Percentiles rank a stretch among this genome's conserved stretches.
These are phyloP conservation scores for Cercophora newfieldiana DNA, from an alignment of 495 filamentous ascomycete genomes.

Conservation along the genomic window DNA sequence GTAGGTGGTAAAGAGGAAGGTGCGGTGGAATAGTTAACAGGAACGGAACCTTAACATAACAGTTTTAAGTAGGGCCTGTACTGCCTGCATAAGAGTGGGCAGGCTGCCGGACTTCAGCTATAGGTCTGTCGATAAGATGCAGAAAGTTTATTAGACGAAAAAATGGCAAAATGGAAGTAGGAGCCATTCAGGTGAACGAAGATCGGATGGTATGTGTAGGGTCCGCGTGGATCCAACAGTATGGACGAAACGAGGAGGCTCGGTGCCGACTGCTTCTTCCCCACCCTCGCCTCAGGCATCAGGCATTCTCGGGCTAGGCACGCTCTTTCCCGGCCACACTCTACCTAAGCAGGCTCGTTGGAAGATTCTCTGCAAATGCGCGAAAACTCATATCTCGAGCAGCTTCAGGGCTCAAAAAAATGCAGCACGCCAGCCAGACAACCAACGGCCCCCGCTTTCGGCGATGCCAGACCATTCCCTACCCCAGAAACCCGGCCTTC, in stretches of 20 bases:
- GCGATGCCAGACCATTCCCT: conserved; percentile 4
- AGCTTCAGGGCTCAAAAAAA: conserved; percentile 4
- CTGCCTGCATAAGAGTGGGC: not conserved
- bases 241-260: too few relatives aligned
- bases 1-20: not conserved
- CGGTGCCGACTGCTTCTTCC: not conserved
- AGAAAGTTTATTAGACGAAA: too few relatives aligned
- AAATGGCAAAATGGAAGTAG: too few relatives aligned
- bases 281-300: not conserved
- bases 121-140: not conserved
- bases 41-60: too few relatives aligned
- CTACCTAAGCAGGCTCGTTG: not conserved
- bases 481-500: conserved; percentile 3
- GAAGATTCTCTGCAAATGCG: not conserved
- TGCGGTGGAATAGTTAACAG: not conserved
- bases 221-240: too few relatives aligned
- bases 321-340: not conserved
- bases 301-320: not conserved
- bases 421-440: conserved; percentile 6
- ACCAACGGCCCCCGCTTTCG: not conserved
- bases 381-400: not conserved
- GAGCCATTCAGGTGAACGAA: too few relatives aligned
- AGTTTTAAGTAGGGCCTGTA: not conserved
- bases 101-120: not conserved
- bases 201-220: too few relatives aligned